Evolutionary conservation across 352 stramenopile genomes (phyloP).

Genomic region (Phytophthora aleatoria): DNA sequence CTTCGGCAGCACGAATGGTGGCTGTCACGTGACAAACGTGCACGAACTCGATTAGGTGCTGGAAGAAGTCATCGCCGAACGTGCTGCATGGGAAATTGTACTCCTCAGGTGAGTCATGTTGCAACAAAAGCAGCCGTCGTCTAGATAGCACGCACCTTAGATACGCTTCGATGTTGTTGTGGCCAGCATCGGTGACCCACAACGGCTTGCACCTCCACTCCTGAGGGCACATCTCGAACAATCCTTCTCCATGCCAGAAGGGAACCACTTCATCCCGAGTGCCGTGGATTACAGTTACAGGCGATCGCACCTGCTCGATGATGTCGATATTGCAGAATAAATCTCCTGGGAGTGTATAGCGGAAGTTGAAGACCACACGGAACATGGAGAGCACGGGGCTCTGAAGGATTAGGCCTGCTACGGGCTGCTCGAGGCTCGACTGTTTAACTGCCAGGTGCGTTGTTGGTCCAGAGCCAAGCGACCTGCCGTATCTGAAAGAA

Average conservation of each 20-base stretch:
- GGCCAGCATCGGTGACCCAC: conserved; percentile 96
- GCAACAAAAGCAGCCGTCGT: background rate
- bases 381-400: conserved; percentile 97
- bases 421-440: conserved; percentile 83
- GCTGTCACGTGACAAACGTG: conserved; percentile 74
- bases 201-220: conserved; percentile 96
- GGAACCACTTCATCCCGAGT: conserved; percentile 98
- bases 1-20: conserved; percentile 46
- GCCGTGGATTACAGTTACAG: conserved; percentile 98
- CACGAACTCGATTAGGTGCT: conserved; percentile 79
- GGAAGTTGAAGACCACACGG: conserved; percentile 98
- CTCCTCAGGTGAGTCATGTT: conserved; percentile 15
- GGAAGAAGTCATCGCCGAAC: conserved; percentile 81
- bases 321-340: conserved; percentile 98
- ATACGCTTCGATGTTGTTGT: conserved; percentile 99
- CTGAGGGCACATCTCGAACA: conserved; percentile 93
- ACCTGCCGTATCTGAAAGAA: conserved; percentile 80
- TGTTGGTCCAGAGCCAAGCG: conserved; percentile 94
- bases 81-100: conserved; percentile 34
- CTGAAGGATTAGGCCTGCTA: conserved; percentile 96
- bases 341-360: conserved; percentile 96
- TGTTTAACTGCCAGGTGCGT: conserved; percentile 96
- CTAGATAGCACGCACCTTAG: conserved; percentile 59
- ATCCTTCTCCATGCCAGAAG: conserved; percentile 96
- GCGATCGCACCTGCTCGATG: conserved; percentile 89